These are phyloP conservation scores for Apiotrichum gracile DNA, from an alignment of 1,284 basidiomycete species.

Conservation along the genomic window DNA sequence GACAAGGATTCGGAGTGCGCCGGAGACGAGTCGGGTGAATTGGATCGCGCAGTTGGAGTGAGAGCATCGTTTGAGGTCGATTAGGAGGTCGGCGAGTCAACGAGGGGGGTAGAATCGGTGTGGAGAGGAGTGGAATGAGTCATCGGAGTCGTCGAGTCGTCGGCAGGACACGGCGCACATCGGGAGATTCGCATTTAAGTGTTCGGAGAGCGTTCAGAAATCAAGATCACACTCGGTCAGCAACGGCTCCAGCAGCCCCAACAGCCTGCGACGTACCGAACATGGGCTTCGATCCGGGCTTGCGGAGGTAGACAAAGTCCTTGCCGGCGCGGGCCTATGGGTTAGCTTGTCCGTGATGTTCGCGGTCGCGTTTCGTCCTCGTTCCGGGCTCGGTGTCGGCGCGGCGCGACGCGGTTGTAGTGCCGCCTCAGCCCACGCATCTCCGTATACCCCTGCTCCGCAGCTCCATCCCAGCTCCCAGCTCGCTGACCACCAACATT, in stretches of 20 bases:
- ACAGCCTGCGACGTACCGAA: slow-evolving; percentile 46
- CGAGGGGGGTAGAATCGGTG: background rate
- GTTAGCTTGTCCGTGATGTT: background rate
- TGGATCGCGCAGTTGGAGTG: too few species aligned
- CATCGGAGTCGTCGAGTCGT: background rate
- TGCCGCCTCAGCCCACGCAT: too few species aligned
- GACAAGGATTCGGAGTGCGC: background rate
- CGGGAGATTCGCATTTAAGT: background rate
- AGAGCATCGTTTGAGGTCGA: too few species aligned
- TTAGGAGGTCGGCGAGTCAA: background rate
- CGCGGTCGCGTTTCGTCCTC: background rate
- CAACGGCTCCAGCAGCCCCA: too few species aligned
- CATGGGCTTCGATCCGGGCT: slow-evolving; percentile 37
- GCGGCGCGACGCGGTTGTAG: background rate
- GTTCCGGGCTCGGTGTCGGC: background rate
- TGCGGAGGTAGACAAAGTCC: slow-evolving; percentile 40
- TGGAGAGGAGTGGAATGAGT: background rate
- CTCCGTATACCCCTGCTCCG: background rate
- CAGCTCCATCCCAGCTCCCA: background rate
- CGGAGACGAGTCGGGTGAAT: background rate
- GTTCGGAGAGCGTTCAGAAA: background rate
- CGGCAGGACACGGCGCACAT: background rate
- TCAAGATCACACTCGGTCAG: slow-evolving; percentile 4
- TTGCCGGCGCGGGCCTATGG: slow-evolving; percentile 30
- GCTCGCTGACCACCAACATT: too few species aligned